Evolutionary conservation across 495 filamentous ascomycete genomes (phyloP), one percentile per base, ranked within the genome.

Genomic region (Penicillium cataractarum): DNA sequence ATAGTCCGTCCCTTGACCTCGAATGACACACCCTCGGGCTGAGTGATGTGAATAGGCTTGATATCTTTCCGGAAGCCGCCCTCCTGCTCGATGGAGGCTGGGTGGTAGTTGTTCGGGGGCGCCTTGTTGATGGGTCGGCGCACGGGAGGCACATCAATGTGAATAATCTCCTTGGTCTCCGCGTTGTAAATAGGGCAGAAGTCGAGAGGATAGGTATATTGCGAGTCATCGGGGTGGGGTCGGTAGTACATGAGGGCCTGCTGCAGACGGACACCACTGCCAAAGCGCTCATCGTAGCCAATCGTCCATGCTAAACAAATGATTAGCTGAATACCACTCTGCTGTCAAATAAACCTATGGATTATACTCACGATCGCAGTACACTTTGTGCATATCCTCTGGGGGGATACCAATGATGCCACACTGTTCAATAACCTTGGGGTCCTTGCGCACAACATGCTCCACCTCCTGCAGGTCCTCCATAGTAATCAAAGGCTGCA

Each of bases 241-340:
- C 93, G 87, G 74, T 97, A 97, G 80, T 97, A 97, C 91, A 97
- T 96, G 39, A 97, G 79, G 17, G 92, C 93, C 74, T 97, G 93
- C 71, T 97, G 93, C 17, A 97, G 83, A 59, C 93, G 89, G 31
- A 92, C 82, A 35, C 81, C 83, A 67, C 77, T 93, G 55, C 93
- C 93, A 66, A 93, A 94, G 6, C 93, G 88, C 79, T 96, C 92
- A 69, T 97, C 93, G 67, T 92, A 96, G 21, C 93, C 93, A 76
- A 97, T 97, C 15, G 93, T 97, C 93, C 93, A 97, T 13, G 93
- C 92, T 91, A 64, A 13, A 44, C 37, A 26, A 35, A 15, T 21
- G 17, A 15, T 61, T 46, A 61, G 54, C 7, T 6, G n/a, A 50
- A n/a, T 29, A 24, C n/a, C 10, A 21, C 13, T 37, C 7, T 31